Percentiles rank a stretch among this genome's conserved stretches.
Evolutionary conservation across 768 basidiomycete genomes (phyloP).

Genomic region (Neoboletus magnificus): DNA sequence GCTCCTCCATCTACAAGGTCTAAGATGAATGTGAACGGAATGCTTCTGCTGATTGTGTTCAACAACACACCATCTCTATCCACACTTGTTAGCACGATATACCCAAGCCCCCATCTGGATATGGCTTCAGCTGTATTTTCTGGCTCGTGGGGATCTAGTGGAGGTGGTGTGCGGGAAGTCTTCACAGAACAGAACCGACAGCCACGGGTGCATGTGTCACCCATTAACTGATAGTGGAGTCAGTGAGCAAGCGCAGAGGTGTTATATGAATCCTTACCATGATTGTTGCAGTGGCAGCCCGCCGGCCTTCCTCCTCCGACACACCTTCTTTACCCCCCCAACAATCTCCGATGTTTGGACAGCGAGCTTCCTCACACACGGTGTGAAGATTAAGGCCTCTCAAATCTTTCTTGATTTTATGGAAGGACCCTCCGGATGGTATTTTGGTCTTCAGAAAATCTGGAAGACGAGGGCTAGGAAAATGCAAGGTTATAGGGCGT

Average conservation of each 20-base stretch:
- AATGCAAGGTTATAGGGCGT: neutral
- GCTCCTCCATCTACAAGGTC: constrained; percentile 92
- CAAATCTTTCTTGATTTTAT: constrained; percentile 92
- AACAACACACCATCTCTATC: constrained; percentile 83
- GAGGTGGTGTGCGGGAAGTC: constrained; percentile 83
- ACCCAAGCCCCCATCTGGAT: constrained; percentile 95
- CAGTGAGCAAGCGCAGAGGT: constrained; percentile 2
- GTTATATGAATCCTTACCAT: constrained; percentile 59
- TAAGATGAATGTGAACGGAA: constrained; percentile 31
- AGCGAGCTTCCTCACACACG: constrained; percentile 97
- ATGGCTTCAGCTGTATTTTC: constrained; percentile 99
- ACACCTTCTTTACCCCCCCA: constrained; percentile 84
- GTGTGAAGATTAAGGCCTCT: constrained; percentile 90
- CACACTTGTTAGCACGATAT: constrained; percentile 95
- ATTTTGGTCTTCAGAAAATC: constrained; percentile 88
- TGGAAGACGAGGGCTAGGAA: constrained; percentile 75
- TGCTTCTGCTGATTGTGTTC: neutral
- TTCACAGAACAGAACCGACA: constrained; percentile 98
- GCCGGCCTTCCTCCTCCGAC: constrained; percentile 68
- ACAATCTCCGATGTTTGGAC: constrained; percentile 99
- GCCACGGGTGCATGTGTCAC: constrained; percentile 96
- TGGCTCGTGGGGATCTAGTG: constrained; percentile 93
- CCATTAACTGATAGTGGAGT: constrained; percentile 73
- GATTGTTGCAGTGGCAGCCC: constrained; percentile 93
- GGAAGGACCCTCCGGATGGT: constrained; percentile 84